A percentile compares a stretch with the other conserved stretches of the same genome.
Conservation (phyloP, 2,329 filamentous ascomycete species). For the Fusarium clavum region DNA sequence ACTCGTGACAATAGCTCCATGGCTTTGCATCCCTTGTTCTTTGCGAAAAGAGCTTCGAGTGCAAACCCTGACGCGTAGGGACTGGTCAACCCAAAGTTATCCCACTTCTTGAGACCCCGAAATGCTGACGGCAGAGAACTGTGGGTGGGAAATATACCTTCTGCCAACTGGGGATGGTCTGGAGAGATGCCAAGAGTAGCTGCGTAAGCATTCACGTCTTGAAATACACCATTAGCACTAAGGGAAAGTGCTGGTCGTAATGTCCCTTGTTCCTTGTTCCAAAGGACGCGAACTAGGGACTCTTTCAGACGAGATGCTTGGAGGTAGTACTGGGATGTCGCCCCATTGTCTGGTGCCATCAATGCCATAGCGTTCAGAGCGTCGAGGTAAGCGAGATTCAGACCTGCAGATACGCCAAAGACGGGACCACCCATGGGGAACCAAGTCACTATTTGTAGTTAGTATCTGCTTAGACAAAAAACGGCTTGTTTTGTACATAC, state of each 20-base stretch:
- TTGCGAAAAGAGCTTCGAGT: background rate
- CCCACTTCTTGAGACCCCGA: background rate
- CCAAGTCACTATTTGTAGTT: background rate
- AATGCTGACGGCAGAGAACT: background rate
- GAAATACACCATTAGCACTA: background rate
- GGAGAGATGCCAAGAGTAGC: background rate
- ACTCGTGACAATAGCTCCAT: background rate
- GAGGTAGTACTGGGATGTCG: background rate
- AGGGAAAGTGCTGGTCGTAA: background rate
- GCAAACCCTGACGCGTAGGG: constrained; percentile 8
- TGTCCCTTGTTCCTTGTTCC: background rate
- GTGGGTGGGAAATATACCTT: background rate
- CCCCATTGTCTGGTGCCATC: background rate
- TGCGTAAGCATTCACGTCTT: constrained; percentile 3
- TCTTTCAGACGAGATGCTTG: background rate
- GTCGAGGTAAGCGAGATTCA: constrained; percentile 5
- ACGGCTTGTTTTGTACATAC: background rate
- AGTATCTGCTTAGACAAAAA: background rate
- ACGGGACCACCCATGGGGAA: constrained; percentile 4
- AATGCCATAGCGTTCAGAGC: constrained; percentile 2
- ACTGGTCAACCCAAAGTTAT: background rate
- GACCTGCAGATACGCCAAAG: background rate
- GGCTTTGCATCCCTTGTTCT: background rate
- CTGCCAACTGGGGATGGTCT: background rate
- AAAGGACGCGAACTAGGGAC: rapidly evolving